Evolutionary conservation across 2,329 filamentous ascomycete genomes (phyloP), one percentile per base, ranked within the genome.

Genomic region (Microcyclospora pomicola): DNA sequence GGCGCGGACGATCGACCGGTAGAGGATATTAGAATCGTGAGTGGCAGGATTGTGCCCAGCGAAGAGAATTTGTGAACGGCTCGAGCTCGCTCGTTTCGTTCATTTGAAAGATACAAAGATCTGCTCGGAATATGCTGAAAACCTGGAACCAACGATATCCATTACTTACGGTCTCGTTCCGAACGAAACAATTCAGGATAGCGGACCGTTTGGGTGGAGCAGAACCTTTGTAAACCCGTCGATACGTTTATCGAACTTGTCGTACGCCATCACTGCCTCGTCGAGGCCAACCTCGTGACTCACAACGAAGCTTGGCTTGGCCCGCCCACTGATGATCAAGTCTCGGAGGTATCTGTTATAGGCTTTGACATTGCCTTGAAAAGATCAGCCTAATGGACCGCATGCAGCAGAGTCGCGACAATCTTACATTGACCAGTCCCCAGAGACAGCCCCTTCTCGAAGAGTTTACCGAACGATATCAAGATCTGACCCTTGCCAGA

Each of bases 11-110:
- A 96, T 60, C 67, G 80, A 49, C 91, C 91, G 0, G 62, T 77
- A 5, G 80, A 92, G 50, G 78, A 92, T 50, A 74, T 96, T 38
- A 86, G 74, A 64, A 88, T 96, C 43, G 56, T 84, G 33, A 74
- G 66, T 48, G 84, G 85, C 9, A 72, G 70, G 44, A 67, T 93
- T 13, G 55, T 83, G n/a, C 77, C 82, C 47, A 30, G 34, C 11
- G 36, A 39, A 6, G 27, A 41, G 10, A 42, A 41, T 28, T 31
- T 31, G 32, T 40, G 38, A 15, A 15, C 30, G 6, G 30, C 30
- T 6, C 14, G 9, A 31, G 30, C 12, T 9, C 9, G 30, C 30
- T 5, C 30, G 12, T n/a, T n/a, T n/a, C 5, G 30, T 31, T 9
- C 5, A 31, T 4, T 31, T 9, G 5, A 15, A 31, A 15, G 5